Base-by-base conservation (phyloP, 345 rosid genomes). In the Lagerstroemia speciosa region DNA sequence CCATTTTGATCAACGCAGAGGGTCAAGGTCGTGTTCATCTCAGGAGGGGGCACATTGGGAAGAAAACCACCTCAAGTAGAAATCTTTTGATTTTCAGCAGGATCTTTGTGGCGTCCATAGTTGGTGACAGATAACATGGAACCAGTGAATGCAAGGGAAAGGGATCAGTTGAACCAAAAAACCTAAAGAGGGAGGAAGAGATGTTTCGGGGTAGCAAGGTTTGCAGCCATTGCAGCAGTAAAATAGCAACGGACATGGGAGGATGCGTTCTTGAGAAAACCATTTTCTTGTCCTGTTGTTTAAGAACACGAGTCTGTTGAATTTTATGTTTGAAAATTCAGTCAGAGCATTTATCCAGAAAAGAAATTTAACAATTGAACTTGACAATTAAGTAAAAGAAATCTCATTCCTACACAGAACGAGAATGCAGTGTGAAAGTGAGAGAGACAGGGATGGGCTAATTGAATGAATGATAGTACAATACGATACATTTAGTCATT, bases 1-100 rank as follows among this genome's bases (percentile, higher is more conserved):
- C 97, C 97, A 0, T 89, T 87, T 53, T 72, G 72, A 67, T 93
- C 97, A 1, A 93, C 97, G 27, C 98, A 91, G 10, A 91, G 45
- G 46, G 77, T 83, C 0, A 85, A 53, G n/a, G 89, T 82, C 22
- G 86, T 84, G 79, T 85, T 72, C 8, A 90, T 91, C 70, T 87
- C 97, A 0, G 85, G 82, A 57, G 98, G 96, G 3, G 90, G 88
- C 31, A 87, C 70, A 61, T 85, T 71, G 0, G 79, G 71, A 0
- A 92, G 92, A 26, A 91, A 93, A 61, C 86, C 86, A 10, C 91
- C 94, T 11, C 97, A 93, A 32, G 87, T 68, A 10, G 88, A 81
- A 7, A 33, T 75, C 12, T 55, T 80, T 27, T 79, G 64, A 17
- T 75, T 48, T 27, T 72, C 29, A 17, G 63, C 63, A 3, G 73